phyloP scores from a whole-genome alignment of 176 grass and related monocot species.

The Phragmites australis region DNA sequence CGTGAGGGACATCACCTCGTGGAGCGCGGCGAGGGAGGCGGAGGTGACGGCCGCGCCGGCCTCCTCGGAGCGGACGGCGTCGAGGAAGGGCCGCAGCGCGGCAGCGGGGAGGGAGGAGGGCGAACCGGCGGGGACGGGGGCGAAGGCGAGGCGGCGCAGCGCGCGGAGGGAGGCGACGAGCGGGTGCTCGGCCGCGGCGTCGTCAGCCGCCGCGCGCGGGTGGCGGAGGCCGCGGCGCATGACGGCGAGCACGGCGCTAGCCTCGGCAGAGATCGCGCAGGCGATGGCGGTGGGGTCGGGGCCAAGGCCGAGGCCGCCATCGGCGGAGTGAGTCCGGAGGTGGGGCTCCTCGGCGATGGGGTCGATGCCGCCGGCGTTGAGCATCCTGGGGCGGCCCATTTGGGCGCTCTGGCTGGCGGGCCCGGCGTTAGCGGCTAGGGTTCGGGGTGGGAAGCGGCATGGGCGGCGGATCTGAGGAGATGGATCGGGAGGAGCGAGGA shows the following conservation, averaged over 20 bases:
- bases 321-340: not conserved
- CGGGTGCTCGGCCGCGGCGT: constrained; percentile 58
- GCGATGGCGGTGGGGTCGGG: constrained; percentile 54
- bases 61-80: constrained; percentile 77
- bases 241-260: constrained; percentile 78
- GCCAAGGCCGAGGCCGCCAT: not conserved
- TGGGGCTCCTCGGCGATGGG: constrained; percentile 57
- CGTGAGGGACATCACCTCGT: constrained; percentile 66
- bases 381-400: constrained; percentile 63
- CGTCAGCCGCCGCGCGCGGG: constrained; percentile 48
- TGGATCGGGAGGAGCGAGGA: constrained; percentile 19
- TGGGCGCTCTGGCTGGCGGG: not conserved
- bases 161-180: constrained; percentile 73
- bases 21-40: constrained; percentile 66
- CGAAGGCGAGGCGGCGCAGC: constrained; percentile 78
- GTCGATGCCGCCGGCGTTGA: constrained; percentile 51
- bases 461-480: constrained; percentile 40
- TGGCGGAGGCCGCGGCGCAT: constrained; percentile 78
- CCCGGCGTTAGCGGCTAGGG: not conserved
- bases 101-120: constrained; percentile 39
- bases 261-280: constrained; percentile 78
- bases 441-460: not conserved
- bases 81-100: constrained; percentile 72
- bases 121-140: constrained; percentile 5
- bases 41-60: constrained; percentile 74